phyloP scores from a whole-genome alignment of 2,329 filamentous ascomycete genomes.

The Alternaria gaisen region DNA sequence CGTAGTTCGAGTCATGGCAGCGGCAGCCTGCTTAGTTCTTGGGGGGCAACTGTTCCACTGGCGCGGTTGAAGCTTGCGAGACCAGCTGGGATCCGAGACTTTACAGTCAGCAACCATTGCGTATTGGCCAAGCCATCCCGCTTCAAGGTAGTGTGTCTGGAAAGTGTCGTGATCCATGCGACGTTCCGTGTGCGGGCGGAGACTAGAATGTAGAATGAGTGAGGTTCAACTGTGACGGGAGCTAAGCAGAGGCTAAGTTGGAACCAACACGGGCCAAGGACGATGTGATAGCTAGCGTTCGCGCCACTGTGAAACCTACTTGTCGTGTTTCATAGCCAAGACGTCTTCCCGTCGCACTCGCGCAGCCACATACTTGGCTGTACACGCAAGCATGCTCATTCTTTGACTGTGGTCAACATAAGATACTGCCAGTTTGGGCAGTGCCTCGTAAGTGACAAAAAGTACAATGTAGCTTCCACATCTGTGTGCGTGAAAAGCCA shows the following conservation, averaged over 20 bases:
- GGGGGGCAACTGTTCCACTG: neutral
- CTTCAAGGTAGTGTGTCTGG: neutral
- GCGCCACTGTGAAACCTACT: neutral
- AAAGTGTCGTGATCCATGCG: neutral
- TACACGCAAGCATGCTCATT: neutral
- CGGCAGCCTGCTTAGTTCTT: neutral
- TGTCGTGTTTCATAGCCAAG: neutral
- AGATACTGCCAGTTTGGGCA: too few species aligned
- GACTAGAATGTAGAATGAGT: neutral
- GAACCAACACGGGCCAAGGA: neutral
- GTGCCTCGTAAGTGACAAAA: too few species aligned
- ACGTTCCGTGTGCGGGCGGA: neutral
- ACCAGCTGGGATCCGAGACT: neutral
- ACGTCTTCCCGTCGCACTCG: too few species aligned
- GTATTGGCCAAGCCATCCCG: neutral
- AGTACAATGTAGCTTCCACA: neutral
- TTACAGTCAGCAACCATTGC: neutral
- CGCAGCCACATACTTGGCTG: neutral
- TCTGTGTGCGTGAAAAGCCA: neutral
- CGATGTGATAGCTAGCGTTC: neutral
- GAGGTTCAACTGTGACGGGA: neutral
- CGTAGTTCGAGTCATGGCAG: neutral
- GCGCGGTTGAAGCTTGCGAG: neutral
- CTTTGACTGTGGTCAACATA: neutral
- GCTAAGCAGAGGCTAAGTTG: neutral